Evolutionary conservation across 352 stramenopile species (phyloP).

Genomic region (Pythium grandisporangium): DNA sequence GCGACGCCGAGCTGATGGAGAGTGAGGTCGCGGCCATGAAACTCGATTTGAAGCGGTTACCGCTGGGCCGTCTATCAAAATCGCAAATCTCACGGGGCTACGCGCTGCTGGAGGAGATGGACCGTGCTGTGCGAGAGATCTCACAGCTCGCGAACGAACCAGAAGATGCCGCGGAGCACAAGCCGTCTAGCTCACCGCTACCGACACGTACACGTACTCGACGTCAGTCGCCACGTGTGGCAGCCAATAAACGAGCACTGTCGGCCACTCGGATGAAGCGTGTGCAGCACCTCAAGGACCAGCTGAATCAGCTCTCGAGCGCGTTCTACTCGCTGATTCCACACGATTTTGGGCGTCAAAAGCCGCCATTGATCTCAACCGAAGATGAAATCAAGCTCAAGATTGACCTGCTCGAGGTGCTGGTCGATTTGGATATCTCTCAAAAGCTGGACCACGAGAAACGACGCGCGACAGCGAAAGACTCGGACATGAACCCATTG

Average conservation of each 20-base stretch:
- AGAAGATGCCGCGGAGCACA: background rate
- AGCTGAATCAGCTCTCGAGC: slow-evolving; percentile 45
- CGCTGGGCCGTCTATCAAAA: slow-evolving; percentile 31
- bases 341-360: slow-evolving; percentile 46
- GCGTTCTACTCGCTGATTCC: slow-evolving; percentile 69
- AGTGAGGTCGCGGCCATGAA: slow-evolving; percentile 24
- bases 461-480: slow-evolving; percentile 3
- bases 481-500: slow-evolving; percentile 22
- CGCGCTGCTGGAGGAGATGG: slow-evolving; percentile 38
- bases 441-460: slow-evolving; percentile 38
- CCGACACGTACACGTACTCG: slow-evolving; percentile 15
- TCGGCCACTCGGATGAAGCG: slow-evolving; percentile 9
- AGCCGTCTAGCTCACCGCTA: slow-evolving; percentile 1
- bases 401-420: slow-evolving; percentile 45
- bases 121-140: slow-evolving; percentile 27
- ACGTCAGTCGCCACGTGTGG: slow-evolving; percentile 6
- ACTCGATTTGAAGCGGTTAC: slow-evolving; percentile 20
- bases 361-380: slow-evolving; percentile 41
- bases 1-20: slow-evolving; percentile 19
- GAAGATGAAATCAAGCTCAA: slow-evolving; percentile 51
- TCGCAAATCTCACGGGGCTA: slow-evolving; percentile 56
- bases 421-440: slow-evolving; percentile 54
- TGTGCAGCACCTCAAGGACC: slow-evolving; percentile 8
- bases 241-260: slow-evolving; percentile 14
- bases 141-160: slow-evolving; percentile 15